Evolutionary conservation across 805 yeast genomes (phyloP).

Genomic region (Ogataea pilisensis): DNA sequence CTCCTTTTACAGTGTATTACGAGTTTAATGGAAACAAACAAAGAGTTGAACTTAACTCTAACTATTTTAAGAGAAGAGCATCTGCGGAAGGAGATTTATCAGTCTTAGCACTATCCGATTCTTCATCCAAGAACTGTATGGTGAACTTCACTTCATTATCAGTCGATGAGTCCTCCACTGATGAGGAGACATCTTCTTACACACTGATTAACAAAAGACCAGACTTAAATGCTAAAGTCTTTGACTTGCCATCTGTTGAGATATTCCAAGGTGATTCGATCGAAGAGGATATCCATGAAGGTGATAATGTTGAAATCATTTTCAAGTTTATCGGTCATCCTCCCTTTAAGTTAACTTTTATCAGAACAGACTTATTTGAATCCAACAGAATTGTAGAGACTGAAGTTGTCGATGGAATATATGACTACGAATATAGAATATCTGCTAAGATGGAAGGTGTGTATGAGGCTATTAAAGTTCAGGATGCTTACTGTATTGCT

Average conservation of each 20-base stretch:
- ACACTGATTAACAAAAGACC: constrained; percentile 19
- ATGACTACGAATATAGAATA: constrained; percentile 64
- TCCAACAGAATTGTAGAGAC: constrained; percentile 42
- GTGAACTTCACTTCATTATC: constrained; percentile 58
- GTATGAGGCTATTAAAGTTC: constrained; percentile 87
- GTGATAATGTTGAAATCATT: constrained; percentile 85
- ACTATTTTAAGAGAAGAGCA: constrained; percentile 61
- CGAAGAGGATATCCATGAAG: constrained; percentile 85
- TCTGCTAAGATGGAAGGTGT: constrained; percentile 86
- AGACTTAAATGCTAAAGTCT: constrained; percentile 32
- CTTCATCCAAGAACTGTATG: constrained; percentile 64
- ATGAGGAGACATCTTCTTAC: too few species aligned
- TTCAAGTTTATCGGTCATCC: constrained; percentile 85
- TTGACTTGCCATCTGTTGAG: constrained; percentile 68
- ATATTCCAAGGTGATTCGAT: constrained; percentile 73
- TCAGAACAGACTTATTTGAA: constrained; percentile 48
- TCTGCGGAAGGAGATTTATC: constrained; percentile 75
- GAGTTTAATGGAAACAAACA: constrained; percentile 61
- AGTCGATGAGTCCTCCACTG: too few species aligned
- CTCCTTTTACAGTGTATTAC: constrained; percentile 77
- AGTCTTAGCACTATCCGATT: constrained; percentile 67
- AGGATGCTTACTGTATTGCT: constrained; percentile 71
- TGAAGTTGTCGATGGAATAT: constrained; percentile 64
- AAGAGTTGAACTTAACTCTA: constrained; percentile 42
- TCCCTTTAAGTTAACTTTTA: constrained; percentile 84